Evolutionary conservation across 352 stramenopile genomes (phyloP), one percentile per base, ranked within the genome.

Genomic region (Phytophthora ramorum): DNA sequence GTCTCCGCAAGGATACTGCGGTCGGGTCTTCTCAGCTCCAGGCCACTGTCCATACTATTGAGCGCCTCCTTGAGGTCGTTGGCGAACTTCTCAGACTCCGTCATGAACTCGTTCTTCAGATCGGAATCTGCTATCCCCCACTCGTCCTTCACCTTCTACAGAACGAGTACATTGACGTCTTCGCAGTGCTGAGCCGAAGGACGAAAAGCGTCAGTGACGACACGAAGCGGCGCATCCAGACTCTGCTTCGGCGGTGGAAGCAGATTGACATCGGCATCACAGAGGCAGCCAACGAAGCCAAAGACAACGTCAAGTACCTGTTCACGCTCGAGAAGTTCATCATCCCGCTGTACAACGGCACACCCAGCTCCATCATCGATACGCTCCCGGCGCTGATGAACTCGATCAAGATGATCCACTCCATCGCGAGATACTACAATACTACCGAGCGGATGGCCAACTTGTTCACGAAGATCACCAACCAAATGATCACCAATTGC

Each of bases 401-500:
- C 79, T 98, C 93, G 28, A 99, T 99, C 82, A 99, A 99, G 83
- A 99, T 99, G 97, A 99, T 99, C 63, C 97, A 99, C 70, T 98
- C 96, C 10, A 99, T 99, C 63, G 95, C 97, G 57, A 83, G 97
- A 45, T 99, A 99, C 65, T 99, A 99, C 85, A 99, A 99, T 73
- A 99, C 96, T n/a, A 97, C 90, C 6, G 97, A 99, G 66, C 87
- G 97, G 28, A 99, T 99, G 90, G 95, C 95, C 0, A 97, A 94
- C 37, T 81, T 99, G 50, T 98, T 99, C 58, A 89, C 89, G 3
- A 99, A 99, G 74, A 99, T 99, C 64, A 99, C 97, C 0, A 97
- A 99, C 73, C 97, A 99, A 74, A 99, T 99, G 96, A 99, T 99
- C 71, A 81, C 89, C 4, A 98, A 98, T 70, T 99, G 97, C 81